Evolutionary conservation across 768 basidiomycete species (phyloP).

Genomic region (Plicaturopsis crispa): DNA sequence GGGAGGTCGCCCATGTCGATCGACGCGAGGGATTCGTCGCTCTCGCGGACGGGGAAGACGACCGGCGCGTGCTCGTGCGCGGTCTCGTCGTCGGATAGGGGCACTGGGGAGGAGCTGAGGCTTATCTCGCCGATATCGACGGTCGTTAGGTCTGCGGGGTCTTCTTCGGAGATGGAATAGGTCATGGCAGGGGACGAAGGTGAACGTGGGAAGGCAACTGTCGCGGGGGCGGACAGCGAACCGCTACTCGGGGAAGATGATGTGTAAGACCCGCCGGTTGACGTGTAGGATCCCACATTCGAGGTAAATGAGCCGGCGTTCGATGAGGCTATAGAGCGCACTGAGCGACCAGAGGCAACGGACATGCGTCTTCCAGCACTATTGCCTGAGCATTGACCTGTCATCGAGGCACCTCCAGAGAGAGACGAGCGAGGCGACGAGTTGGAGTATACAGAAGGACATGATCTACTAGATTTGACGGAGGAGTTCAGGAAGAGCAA

Average conservation of each 20-base stretch:
- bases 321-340: background rate
- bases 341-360: background rate
- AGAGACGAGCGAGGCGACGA: conserved; percentile 18
- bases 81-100: conserved; percentile 5
- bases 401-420: conserved; percentile 5
- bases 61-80: conserved; percentile 1
- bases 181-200: conserved; percentile 11
- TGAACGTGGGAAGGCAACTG: conserved; percentile 10
- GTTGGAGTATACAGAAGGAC: conserved; percentile 15
- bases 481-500: conserved; percentile 31
- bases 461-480: conserved; percentile 25
- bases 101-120: conserved; percentile 2
- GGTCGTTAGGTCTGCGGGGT: conserved; percentile 4
- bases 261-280: conserved; percentile 8
- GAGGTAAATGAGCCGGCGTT: background rate
- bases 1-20: conserved; percentile 10
- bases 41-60: conserved; percentile 2
- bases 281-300: background rate
- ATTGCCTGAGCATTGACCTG: too few relatives aligned
- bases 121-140: conserved; percentile 6
- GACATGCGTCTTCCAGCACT: background rate
- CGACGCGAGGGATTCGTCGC: conserved; percentile 8
- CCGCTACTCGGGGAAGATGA: conserved; percentile 4
- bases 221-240: background rate
- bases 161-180: conserved; percentile 6